Evolutionary conservation across 2,329 filamentous ascomycete species (phyloP), one percentile per base, ranked within the genome.

Genomic region (Ophiognomonia clavigignenti-juglandacearum): DNA sequence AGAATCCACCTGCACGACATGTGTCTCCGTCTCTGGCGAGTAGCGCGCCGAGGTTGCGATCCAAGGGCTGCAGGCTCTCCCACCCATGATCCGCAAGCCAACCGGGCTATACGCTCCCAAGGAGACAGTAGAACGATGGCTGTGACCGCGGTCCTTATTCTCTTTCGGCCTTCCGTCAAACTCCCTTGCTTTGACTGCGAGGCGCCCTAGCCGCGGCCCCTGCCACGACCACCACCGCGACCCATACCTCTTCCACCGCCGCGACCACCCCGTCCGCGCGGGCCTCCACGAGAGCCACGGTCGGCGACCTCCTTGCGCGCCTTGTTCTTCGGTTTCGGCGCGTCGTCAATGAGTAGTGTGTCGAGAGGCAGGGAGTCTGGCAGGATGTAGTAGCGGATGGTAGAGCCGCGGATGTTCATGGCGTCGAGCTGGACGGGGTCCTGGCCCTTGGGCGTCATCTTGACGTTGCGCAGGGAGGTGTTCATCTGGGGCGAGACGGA

Each of bases 281-380:
- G 69, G 50, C 81, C 74, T 27, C 76, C 68, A 9, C 74, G 74
- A 37, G 75, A 76, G 36, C 74, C 65, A 39, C 83, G 73, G 50
- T 81, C 79, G 26, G 77, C 78, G 19, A 45, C 36, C 72, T 97
- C 93, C 78, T 98, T 98, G 64, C 92, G 82, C 22, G 93, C 92
- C 83, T 98, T 98, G 74, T 98, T 98, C 86, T 97, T 97, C 52
- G 93, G 92, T 77, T 98, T 98, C 43, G 92, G 90, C 61, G 89
- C 83, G 70, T 98, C 93, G 66, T 98, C 93, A 58, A 98, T 90
- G 53, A 98, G 79, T 44, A 98, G 79, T 34, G 92, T 96, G 69
- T 98, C 93, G 55, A 98, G 80, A 32, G 92, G 92, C 61, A 98
- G 78, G 54, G 88, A 93, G 72, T 98, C 93, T 47, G 93, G 93